Conservation (phyloP, 495 filamentous ascomycete species). For the Penicillium coffeae region DNA sequence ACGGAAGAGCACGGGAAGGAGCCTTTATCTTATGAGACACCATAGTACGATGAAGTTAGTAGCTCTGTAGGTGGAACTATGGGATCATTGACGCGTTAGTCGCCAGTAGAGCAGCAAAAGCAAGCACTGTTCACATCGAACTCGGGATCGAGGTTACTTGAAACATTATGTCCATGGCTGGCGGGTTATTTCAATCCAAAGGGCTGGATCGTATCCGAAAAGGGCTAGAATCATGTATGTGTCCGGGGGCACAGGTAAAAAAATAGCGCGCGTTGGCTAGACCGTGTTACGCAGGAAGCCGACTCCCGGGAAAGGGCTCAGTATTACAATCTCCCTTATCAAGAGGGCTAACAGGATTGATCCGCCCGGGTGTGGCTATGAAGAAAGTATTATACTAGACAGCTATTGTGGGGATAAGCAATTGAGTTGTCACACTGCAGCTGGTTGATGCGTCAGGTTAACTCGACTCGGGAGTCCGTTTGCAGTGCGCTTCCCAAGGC, state of each 20-base stretch:
- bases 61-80: not conserved
- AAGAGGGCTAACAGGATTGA: constrained; percentile 9
- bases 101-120: not conserved
- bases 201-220: not conserved
- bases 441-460: no score
- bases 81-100: constrained; percentile 1
- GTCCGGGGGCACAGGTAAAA: not conserved
- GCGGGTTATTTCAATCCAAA: not conserved
- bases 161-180: not conserved
- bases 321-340: constrained; percentile 8
- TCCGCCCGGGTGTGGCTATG: no score
- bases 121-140: not conserved
- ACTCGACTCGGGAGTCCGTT: no score
- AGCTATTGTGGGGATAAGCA: no score
- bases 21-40: no score
- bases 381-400: no score
- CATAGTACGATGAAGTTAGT: no score
- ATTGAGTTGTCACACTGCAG: no score
- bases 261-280: constrained; percentile 9
- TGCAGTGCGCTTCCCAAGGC: no score
- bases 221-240: not conserved
- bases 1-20: no score
- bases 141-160: not conserved
- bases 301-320: constrained; percentile 2
- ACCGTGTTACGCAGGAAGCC: constrained; percentile 16